Evolutionary conservation across 768 basidiomycete genomes (phyloP), one percentile per base, ranked within the genome.

Genomic region (Tulasnella sp.): DNA sequence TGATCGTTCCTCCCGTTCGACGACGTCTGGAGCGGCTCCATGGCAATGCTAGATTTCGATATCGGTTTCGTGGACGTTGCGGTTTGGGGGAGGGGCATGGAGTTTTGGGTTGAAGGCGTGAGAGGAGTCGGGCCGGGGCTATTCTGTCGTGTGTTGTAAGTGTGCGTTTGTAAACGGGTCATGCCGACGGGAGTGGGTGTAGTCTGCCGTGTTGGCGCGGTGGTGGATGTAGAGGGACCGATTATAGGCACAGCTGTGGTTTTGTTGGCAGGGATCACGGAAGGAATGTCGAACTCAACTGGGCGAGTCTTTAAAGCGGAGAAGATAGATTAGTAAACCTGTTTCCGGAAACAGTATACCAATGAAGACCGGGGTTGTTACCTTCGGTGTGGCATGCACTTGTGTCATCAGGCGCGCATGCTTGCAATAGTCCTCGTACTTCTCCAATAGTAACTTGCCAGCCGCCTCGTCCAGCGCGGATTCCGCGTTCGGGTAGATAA

Each of bases 401-500:
- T 81, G 83, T 24, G 92, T 93, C 66, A 94, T 91, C 21, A 96
- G 78, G 68, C 79, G 82, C 15, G 92, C 92, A 55, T 92, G 84
- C 63, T 80, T 77, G 70, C 82, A 90, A 67, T 94, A 97, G 65
- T 79, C 84, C 49, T 85, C 80, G 69, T 96, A 98, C 62, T 93
- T 83, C 68, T 94, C 89, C 48, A 94, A 74, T 41, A 96, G 72
- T 51, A 94, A 76, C 70, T 92, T 94, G 22, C 93, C 94, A 0
- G 93, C 93, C 68, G 96, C 91, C 68, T 97, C 93, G 69, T 97
- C 92, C 49, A 97, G 75, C 0, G 93, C 94, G 7, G 90, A 93
- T 70, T 97, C 93, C 30, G 94, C 91, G 68, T 96, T 96, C 29
- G 93, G 93, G 68, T 92, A 92, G 64, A 98, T 97, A 62, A 98